phyloP scores from a whole-genome alignment of 73 alveolate genomes.

The Paramecium caudatum region DNA sequence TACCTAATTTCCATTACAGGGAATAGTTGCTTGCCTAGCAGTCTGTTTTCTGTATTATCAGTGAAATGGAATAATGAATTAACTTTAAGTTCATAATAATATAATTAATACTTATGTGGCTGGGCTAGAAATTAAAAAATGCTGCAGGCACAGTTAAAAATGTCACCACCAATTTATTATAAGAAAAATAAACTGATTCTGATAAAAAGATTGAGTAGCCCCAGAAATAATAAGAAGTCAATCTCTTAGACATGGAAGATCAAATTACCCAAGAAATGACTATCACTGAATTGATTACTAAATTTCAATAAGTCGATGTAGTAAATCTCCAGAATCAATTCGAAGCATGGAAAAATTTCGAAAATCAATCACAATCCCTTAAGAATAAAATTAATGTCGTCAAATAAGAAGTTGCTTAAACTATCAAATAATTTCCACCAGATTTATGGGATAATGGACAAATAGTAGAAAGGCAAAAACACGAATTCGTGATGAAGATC shows the following conservation, averaged over 20 bases:
- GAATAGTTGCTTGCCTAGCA: not conserved
- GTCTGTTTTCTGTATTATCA: not conserved
- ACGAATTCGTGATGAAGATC: conserved; percentile 11
- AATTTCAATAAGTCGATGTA: not conserved
- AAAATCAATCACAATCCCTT: not conserved
- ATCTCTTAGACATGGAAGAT: conserved; percentile 17
- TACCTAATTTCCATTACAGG: conserved; percentile 25
- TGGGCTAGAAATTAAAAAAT: conserved; percentile 26
- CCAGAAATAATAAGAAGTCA: conserved; percentile 7
- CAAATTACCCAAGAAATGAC: conserved; percentile 37
- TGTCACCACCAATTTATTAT: conserved; percentile 11
- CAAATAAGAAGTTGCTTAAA: not conserved
- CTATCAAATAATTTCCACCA: not conserved
- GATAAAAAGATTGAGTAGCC: conserved; percentile 7
- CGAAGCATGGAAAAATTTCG: conserved; percentile 38
- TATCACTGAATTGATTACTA: not conserved
- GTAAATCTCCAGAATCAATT: not conserved
- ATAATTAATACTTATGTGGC: conserved; percentile 12
- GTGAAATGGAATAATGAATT: not conserved
- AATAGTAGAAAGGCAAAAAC: conserved; percentile 13
- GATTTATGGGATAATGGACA: conserved; percentile 16
- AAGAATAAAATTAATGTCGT: not conserved
- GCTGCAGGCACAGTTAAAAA: conserved; percentile 38
- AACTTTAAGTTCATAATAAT: conserved; percentile 6
- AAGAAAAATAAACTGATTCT: conserved; percentile 31